These are phyloP conservation scores for Huiozyma naganishii DNA, from an alignment of 805 yeast species.

Conservation along the genomic window DNA sequence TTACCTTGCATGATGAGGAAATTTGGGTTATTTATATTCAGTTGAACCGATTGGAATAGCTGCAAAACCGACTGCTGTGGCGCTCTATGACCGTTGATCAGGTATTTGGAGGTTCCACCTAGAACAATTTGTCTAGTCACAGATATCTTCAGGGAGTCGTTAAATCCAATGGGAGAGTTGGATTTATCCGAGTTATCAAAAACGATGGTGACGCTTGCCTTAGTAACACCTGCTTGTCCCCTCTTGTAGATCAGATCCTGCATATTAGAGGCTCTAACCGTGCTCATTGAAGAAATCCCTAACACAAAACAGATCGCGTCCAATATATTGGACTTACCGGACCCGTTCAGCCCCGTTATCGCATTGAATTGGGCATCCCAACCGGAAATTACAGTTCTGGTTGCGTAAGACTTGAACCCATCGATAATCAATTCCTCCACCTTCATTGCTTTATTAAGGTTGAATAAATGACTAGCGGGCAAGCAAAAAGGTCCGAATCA, in stretches of 20 bases:
- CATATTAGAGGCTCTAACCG: constrained; percentile 84
- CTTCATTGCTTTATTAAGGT: constrained; percentile 39
- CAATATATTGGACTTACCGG: constrained; percentile 91
- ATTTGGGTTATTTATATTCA: constrained; percentile 93
- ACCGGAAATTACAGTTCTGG: constrained; percentile 85
- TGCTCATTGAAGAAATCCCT: constrained; percentile 89
- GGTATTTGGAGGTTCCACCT: constrained; percentile 86
- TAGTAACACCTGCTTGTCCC: constrained; percentile 97
- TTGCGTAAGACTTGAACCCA: constrained; percentile 96
- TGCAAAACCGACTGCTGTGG: constrained; percentile 88
- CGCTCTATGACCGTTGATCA: constrained; percentile 92
- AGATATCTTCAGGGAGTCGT: constrained; percentile 62
- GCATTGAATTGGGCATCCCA: constrained; percentile 98
- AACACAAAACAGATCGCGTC: constrained; percentile 98
- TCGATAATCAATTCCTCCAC: constrained; percentile 95
- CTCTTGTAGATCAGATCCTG: constrained; percentile 93
- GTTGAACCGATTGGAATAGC: constrained; percentile 86
- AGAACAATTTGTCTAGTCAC: constrained; percentile 85
- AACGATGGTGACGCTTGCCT: constrained; percentile 92
- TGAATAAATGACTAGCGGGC: not conserved
- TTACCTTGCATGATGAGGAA: constrained; percentile 98
- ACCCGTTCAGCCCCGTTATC: constrained; percentile 94
- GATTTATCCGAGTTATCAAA: constrained; percentile 75
- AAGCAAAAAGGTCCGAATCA: no score
- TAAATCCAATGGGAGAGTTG: constrained; percentile 82